Evolutionary conservation across 331 rosid genomes (phyloP), one percentile per base, ranked within the genome.

Genomic region (Quercus tomentella): DNA sequence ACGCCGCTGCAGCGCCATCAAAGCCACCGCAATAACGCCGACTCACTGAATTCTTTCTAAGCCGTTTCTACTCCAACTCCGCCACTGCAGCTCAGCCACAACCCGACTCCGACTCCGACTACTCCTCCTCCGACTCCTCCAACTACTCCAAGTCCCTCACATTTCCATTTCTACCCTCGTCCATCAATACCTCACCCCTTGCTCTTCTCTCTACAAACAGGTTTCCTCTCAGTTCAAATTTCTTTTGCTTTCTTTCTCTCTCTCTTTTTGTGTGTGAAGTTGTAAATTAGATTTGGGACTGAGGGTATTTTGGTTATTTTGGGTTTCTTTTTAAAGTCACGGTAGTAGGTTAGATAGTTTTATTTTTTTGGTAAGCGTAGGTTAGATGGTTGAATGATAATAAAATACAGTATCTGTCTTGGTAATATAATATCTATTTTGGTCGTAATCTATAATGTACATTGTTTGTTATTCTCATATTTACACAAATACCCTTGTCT

Each of bases 131-230:
- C 45, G 10, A 30, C 5, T 30, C 1, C 94, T 94, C 82, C 25
- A 23, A 23, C 25, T 1, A 23, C 89, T 92, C 2, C 81, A 86
- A 75, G 96, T 94, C 63, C 98, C 96, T 22, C 91, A 87, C 84
- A 88, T 92, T 86, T 94, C 97, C 25, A 84, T 90, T 91, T 88
- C 83, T 9, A 72, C 87, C 35, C 92, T 92, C 51, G 87, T 94
- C 16, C 87, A 92, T 67, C 97, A 92, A 74, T 94, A 92, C 74
- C 94, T 94, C 69, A 92, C 79, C 49, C 97, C 94, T 70, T 84
- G 86, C 82, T 92, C 97, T 74, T 70, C 90, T 22, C 87, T 92
- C 79, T 90, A 94, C 86, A 86, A 84, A 62, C 88, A 92, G 89
- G 97, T 92, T 7, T 58, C 16, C 6, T 6, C 3, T 30, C 18